phyloP scores from a whole-genome alignment of 148 eudicot genomes.

The Silene uniflora region DNA sequence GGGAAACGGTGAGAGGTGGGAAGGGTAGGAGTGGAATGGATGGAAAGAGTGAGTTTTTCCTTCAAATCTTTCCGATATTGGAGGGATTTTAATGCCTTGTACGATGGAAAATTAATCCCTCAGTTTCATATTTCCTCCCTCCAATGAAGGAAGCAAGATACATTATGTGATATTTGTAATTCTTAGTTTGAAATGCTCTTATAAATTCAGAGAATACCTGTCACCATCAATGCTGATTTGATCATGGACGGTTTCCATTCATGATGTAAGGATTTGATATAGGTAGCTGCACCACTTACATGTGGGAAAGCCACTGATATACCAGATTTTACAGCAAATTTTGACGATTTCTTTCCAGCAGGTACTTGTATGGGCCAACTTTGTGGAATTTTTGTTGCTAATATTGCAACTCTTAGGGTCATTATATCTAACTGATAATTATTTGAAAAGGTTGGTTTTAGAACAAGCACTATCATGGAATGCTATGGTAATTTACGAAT shows the following conservation, averaged over 20 bases:
- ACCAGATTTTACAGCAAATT: conserved; percentile 52
- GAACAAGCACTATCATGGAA: background rate
- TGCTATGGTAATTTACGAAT: background rate
- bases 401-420: conserved; percentile 70
- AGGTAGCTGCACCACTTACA: conserved; percentile 58
- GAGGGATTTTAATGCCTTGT: too few relatives aligned
- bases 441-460: background rate
- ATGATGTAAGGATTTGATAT: conserved; percentile 50
- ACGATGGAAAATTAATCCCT: too few relatives aligned
- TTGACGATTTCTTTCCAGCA: conserved; percentile 29
- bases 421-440: conserved; percentile 55
- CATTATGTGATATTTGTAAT: too few relatives aligned
- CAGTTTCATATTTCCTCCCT: too few relatives aligned
- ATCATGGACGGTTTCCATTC: conserved; percentile 55
- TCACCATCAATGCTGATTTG: conserved; percentile 77
- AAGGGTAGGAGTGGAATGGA: too few relatives aligned
- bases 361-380: conserved; percentile 28
- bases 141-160: too few relatives aligned
- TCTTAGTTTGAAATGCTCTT: background rate
- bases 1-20: too few relatives aligned
- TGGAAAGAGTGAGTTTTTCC: too few relatives aligned
- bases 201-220: conserved; percentile 33
- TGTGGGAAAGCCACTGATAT: conserved; percentile 89
- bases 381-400: conserved; percentile 50
- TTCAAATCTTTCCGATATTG: too few relatives aligned